phyloP scores from a whole-genome alignment of 306 rosid species.

The Abrus pulchellus region DNA sequence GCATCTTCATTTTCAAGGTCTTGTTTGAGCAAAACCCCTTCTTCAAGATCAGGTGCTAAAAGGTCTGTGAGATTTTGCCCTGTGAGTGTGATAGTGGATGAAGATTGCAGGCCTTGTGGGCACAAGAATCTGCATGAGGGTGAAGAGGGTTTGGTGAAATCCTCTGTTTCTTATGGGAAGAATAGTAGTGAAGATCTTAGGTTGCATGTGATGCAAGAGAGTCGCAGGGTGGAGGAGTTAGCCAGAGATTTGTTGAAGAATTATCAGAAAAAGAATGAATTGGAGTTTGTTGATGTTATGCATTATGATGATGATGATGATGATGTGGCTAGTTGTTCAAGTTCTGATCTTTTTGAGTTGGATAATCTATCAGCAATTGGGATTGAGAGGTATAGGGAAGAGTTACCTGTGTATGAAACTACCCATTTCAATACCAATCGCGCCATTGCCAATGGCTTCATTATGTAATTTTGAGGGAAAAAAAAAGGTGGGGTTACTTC shows the following conservation, averaged over 20 bases:
- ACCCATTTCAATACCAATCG: slow-evolving; percentile 83
- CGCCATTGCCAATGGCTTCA: slow-evolving; percentile 83
- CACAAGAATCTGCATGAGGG: slow-evolving; percentile 63
- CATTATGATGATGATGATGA: slow-evolving; percentile 71
- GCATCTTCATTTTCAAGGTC: slow-evolving; percentile 92
- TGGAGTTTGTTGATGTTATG: slow-evolving; percentile 49
- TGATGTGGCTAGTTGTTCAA: slow-evolving; percentile 79
- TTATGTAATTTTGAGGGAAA: slow-evolving; percentile 65
- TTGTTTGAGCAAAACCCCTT: slow-evolving; percentile 85
- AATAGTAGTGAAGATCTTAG: slow-evolving; percentile 51
- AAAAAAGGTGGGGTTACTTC: slow-evolving; percentile 28
- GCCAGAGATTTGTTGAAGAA: slow-evolving; percentile 70
- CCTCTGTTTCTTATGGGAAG: slow-evolving; percentile 26
- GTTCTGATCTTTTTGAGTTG: slow-evolving; percentile 97
- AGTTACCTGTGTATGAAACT: slow-evolving; percentile 95
- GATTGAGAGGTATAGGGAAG: slow-evolving; percentile 87
- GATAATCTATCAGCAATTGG: slow-evolving; percentile 87
- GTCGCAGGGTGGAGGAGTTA: slow-evolving; percentile 66
- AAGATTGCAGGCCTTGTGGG: slow-evolving; percentile 87
- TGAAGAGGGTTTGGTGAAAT: slow-evolving; percentile 37
- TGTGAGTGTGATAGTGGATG: slow-evolving; percentile 83
- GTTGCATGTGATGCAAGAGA: slow-evolving; percentile 63
- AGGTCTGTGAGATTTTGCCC: slow-evolving; percentile 91
- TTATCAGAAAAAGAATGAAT: slow-evolving; percentile 59
- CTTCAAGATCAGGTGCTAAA: slow-evolving; percentile 70